Evolutionary conservation across 257 asterid species (phyloP), one percentile per base, ranked within the genome.

Genomic region (Salvia miltiorrhiza): DNA sequence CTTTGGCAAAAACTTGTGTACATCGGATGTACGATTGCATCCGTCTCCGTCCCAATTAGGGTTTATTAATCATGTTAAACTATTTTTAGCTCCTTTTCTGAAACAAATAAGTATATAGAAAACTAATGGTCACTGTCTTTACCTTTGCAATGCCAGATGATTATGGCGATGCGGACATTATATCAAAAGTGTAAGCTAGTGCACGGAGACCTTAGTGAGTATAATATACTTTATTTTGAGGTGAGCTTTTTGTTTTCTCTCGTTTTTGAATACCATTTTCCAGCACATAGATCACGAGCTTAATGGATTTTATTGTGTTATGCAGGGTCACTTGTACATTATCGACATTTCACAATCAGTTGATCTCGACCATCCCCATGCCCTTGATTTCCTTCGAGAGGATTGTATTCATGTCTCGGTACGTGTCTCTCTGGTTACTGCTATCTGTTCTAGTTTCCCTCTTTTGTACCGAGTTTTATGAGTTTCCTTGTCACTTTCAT

Each of bases 191-290:
- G 97, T 88, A 93, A 91, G 85, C 87, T 91, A 53, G 99, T 93
- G 64, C 99, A 93, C 20, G 99, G 97, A 63, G 99, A 93, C 70
- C 89, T 93, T n/a, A 93, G 97, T 57, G 99, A 93, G 79, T 93
- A 93, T 69, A 93, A 91, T 71, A 89, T 91, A 69, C 96, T 93
- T 28, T 86, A 88, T 75, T 89, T 20, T 70, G 96, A 93, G 93
- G 99, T 87, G 65, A 76, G 69, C 58, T 50, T 66, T 62, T 32
- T 9, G 17, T 37, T 7, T 44, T 43, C 16, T 71, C 48, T 7
- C 30, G 24, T 44, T 32, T 17, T 73, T 21, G n/a, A 30, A 16
- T 39, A 56, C 47, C 35, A 21, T 56, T 58, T 24, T 44, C 28
- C 23, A 24, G 35, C 50, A 41, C 28, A 1, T 12, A 57, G 53